Base-by-base conservation (phyloP, 169 alveolate species). In the Babesia ovis region DNA sequence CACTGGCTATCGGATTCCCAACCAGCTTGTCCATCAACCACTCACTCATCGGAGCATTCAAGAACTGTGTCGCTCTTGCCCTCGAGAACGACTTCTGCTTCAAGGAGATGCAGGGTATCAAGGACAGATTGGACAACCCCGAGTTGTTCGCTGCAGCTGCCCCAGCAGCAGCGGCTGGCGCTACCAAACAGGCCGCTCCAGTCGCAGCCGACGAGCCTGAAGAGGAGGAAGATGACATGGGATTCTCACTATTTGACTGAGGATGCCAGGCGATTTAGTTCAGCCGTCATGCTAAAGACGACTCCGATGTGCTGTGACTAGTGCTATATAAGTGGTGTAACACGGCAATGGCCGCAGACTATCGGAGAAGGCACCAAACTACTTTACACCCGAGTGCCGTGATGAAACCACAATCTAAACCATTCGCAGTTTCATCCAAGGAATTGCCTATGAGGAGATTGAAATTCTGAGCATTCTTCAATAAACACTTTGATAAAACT, bases 201-300 rank as follows among this genome's bases (percentile, higher is more conserved):
- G 93, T 84, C 8, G 94, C 90, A 25, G 88, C 86, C 57, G 95
- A 74, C 45, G 96, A 84, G 69, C 95, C 89, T 43, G 98, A 90
- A 56, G 98, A 94, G 74, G 99, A 97, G 66, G 98, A 95, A 61
- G 99, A 95, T 81, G 98, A 92, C 79, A 86, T 95, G 94, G 99
- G 98, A 22, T 94, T 94, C 89, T 91, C 94, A 22, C 92, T 94
- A 67, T 94, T 94, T 77, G 97, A 92, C 72, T 94, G 85, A 87
- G 48, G 64, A 32, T 57, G 67, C 67, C n/a, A 14, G 5, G 27
- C 32, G 56, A 8, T 48, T 8, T 20, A 48, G 56, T 20, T 6
- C 14, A 5, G 27, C 56, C 9, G 46, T 8, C 46, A 12, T 48
- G 27, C 27, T 8, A 12, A 48, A 20, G 20, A 48, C 20, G 20